Evolutionary conservation across 306 rosid species (phyloP), one percentile per base, ranked within the genome.

Genomic region (Sicyos edulis): DNA sequence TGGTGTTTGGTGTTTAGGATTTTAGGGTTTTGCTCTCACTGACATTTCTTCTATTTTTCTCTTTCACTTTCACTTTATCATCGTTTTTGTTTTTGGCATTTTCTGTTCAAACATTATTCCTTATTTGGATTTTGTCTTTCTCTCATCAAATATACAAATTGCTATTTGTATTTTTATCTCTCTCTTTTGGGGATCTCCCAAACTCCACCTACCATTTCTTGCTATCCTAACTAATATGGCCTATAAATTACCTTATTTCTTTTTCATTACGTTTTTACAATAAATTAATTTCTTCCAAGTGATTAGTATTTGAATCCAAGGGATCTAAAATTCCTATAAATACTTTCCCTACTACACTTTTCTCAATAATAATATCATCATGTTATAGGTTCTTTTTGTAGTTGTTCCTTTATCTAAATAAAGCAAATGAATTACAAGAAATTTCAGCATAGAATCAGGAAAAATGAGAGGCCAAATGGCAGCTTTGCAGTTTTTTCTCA

Each of bases 71-170:
- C 63, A 4, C 60, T 20, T 58, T 32, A 50, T 60, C 67, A 17
- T 17, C 16, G 70, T n/a, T 63, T 17, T 63, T 63, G 70, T 40
- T 63, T 63, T 63, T 63, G 70, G 70, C 70, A 10, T 37, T 63
- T 63, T 63, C 51, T 63, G 9, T 63, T 63, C 29, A 63, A 1
- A 37, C 26, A 40, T 63, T 40, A 63, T 63, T 37, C 70, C 70
- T 10, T 40, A 4, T 17, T 63, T 37, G 52, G 70, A 63, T n/a
- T 63, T 40, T 62, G 8, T 61, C 37, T 32, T 32, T 32, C 37
- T 32, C 37, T 26, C 29, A 32, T 32, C 37, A 32, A 32, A 32
- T 32, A 32, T 32, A 32, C 37, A 32, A 32, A 32, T 32, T 32
- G 37, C 32, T 29, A 29, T 63, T 40, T 26, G 29, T 26, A 26